A percentile compares a stretch with the other conserved stretches of the same genome.
Conservation (phyloP, 1,139 yeast species). For the Geotrichum klebahnii region DNA sequence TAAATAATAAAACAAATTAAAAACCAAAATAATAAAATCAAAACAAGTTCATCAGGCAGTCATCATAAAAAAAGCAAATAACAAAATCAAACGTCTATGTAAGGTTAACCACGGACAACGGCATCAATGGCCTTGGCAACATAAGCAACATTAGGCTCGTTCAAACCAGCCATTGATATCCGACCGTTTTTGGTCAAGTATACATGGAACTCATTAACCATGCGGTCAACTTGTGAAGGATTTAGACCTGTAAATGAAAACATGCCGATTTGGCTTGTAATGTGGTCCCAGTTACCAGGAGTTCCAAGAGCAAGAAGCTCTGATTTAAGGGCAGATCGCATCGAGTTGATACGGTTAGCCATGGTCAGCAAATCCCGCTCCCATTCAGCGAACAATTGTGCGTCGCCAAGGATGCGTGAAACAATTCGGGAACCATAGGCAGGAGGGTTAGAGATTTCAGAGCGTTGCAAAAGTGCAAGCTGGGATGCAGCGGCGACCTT, state of each 20-base stretch:
- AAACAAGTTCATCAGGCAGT: too few relatives aligned
- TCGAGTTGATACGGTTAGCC: conserved; percentile 70
- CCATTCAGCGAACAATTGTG: conserved; percentile 69
- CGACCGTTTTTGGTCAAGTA: conserved; percentile 89
- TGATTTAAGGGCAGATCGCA: conserved; percentile 51
- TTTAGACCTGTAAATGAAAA: conserved; percentile 85
- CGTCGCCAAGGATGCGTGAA: conserved; percentile 62
- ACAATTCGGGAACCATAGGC: conserved; percentile 91
- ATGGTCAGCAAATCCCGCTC: conserved; percentile 67
- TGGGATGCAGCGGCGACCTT: conserved; percentile 62
- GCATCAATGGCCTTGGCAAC: conserved; percentile 71
- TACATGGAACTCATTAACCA: conserved; percentile 69
- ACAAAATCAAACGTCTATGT: neutral
- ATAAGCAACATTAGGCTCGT: conserved; percentile 72
- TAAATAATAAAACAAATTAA: too few relatives aligned
- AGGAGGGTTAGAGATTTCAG: conserved; percentile 91
- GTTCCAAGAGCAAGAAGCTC: conserved; percentile 55
- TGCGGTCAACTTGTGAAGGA: conserved; percentile 61
- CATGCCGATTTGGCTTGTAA: conserved; percentile 91
- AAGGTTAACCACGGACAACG: conserved; percentile 36
- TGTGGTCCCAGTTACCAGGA: conserved; percentile 77
- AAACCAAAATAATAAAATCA: too few relatives aligned
- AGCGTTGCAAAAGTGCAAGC: conserved; percentile 72
- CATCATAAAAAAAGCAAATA: neutral
- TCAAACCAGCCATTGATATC: conserved; percentile 86